Conservation (phyloP, 2,329 filamentous ascomycete species). For the Fusarium praegraminearum region DNA sequence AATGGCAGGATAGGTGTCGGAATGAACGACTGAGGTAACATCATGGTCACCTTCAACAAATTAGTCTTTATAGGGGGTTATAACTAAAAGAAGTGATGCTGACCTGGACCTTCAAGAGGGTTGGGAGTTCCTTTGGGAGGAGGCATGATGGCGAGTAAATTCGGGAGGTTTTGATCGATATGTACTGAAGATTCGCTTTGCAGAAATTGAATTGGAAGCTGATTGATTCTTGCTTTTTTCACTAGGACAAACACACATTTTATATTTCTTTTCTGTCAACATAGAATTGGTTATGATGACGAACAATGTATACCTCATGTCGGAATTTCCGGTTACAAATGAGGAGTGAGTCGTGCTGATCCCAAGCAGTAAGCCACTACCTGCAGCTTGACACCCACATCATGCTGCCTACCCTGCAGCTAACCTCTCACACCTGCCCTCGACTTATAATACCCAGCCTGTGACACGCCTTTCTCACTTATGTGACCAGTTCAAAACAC, state of each 20-base stretch:
- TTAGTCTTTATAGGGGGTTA: background rate
- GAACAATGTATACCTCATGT: background rate
- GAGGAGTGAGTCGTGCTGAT: background rate
- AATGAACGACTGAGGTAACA: conserved; percentile 10
- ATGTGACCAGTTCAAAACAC: too few species aligned
- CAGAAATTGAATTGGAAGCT: too few species aligned
- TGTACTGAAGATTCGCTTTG: background rate
- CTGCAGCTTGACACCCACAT: background rate
- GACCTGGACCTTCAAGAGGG: conserved; percentile 21
- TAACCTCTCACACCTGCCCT: too few species aligned
- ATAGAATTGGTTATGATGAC: background rate
- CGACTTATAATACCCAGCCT: too few species aligned
- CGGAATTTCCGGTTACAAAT: background rate
- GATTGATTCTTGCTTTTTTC: background rate
- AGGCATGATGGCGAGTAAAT: background rate
- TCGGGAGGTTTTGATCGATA: background rate
- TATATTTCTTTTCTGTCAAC: background rate
- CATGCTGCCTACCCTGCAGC: too few species aligned
- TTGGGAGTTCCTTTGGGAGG: conserved; percentile 14
- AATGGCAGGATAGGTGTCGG: conserved; percentile 14
- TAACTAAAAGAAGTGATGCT: background rate
- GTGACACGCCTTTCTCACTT: too few species aligned
- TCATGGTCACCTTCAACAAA: conserved; percentile 1
- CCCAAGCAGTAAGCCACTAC: background rate
- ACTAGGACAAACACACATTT: background rate